Evolutionary conservation across 2,329 filamentous ascomycete genomes (phyloP), one percentile per base, ranked within the genome.

Genomic region (Diaporthe amygdali): DNA sequence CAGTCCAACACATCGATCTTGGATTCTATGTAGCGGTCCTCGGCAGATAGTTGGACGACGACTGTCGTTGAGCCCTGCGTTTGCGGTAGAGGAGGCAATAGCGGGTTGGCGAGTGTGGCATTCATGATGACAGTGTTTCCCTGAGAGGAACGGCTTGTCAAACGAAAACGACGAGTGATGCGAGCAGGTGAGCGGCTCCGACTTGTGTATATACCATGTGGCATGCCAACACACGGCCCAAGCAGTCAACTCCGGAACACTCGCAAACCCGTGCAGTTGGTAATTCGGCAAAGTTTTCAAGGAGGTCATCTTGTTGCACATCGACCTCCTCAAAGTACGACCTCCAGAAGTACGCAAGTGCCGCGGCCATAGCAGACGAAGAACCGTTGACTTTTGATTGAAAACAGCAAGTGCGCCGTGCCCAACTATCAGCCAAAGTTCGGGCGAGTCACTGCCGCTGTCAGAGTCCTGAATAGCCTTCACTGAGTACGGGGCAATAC

Each of bases 1-100:
- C 32, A 69, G 46, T 39, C 15, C 20, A 69, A 22, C 44, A 61
- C 67, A 15, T 61, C 34, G 44, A 69, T 22, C 54, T 69, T 69
- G 12, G 54, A 14, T 25, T 63, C 54, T 25, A 69, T 63, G 22
- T 37, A 52, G 15, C 39, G 39, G 32, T 69, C 67, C 54, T 69
- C 67, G 6, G 54, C 30, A 12, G 34, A 37, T 17, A 51, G 22
- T 46, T 51, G 20, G 25, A 69, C 32, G 32, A 69, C 41, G 12
- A 51, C 44, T 6, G 22, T 51, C 12, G 37, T 68, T 41, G 47
- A 2, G 49, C 10, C 17, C 64, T 54, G 27, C 25, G 37, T 41
- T 20, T 68, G 64, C 12, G 37, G 37, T 25, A 68, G 64, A 15
- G 41, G 41, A n/a, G 59, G 30, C 20, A 63, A 25, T 12, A 63